Evolutionary conservation across 805 yeast species (phyloP), one percentile per base, ranked within the genome.

Genomic region (Nakazawaea ishiwadae): DNA sequence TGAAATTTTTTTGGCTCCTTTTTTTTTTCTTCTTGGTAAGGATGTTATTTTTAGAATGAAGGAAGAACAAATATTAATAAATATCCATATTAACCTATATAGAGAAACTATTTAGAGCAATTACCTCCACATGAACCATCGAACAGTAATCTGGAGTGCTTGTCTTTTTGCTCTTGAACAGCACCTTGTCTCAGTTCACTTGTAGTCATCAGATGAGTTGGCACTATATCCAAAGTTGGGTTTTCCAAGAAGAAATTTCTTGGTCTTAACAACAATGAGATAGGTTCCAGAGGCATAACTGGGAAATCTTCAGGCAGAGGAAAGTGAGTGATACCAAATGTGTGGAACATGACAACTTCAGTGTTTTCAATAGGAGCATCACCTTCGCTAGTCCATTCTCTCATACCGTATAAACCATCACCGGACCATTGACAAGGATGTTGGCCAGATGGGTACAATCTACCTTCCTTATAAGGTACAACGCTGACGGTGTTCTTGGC

Each of bases 261-360:
- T 48, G 86, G 85, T 54, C 84, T 69, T 55, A 80, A 66, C 63
- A 76, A 65, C 49, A 80, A 67, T 47, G 75, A 75, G 51, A 79
- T 75, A 49, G 81, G 77, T 59, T 80, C 87, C 31, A 83, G 80
- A 32, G 86, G 86, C 86, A 80, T 80, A 44, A 80, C 73, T 31
- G 86, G 85, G 75, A 79, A 80, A 57, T 80, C 87, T 65, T 80
- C 86, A 38, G 86, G 85, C 6, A 84, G 75, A 42, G 87, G 87
- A 70, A 79, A 76, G 55, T 80, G 87, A 26, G 85, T 79, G 46
- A 80, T 71, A 50, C 86, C 86, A 53, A 81, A 79, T 20, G 85
- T 80, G 58, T 80, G 84, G 77, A 76, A 80, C 48, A 78, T 63
- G 27, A 80, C 70, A 46, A 80, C 69, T 53, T 81, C 86, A 29